Evolutionary conservation across 495 filamentous ascomycete species (phyloP).

Genomic region (Entonaema liquescens): DNA sequence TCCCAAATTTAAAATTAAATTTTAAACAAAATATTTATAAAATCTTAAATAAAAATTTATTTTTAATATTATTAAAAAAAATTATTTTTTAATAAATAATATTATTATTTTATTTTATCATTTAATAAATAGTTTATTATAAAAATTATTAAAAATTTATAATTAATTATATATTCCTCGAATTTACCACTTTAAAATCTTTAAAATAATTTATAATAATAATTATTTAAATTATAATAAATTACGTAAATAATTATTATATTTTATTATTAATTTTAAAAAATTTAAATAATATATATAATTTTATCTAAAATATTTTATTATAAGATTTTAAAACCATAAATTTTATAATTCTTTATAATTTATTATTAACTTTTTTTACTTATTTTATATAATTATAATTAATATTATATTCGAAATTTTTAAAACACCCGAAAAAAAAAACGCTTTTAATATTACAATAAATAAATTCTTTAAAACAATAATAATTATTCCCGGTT

Average conservation of each 20-base stretch:
- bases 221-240: too few relatives aligned
- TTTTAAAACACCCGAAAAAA: background rate
- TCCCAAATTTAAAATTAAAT: conserved; percentile 3
- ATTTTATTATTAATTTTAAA: too few relatives aligned
- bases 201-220: too few relatives aligned
- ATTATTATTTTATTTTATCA: background rate
- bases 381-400: conserved; percentile 5
- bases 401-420: background rate
- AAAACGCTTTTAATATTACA: background rate
- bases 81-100: too few relatives aligned
- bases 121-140: conserved; percentile 1
- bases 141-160: background rate
- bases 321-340: background rate
- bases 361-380: too few relatives aligned
- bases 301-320: background rate
- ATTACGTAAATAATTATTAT: too few relatives aligned
- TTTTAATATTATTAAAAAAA: conserved; percentile 7
- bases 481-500: background rate
- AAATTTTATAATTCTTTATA: conserved; percentile 1
- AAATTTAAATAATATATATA: conserved; percentile 1
- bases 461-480: background rate
- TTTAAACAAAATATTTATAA: conserved; percentile 1
- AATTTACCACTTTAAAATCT: too few relatives aligned
- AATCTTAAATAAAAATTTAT: conserved; percentile 1
- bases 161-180: conserved; percentile 1